Evolutionary conservation across 352 stramenopile species (phyloP), one percentile per base, ranked within the genome.

Genomic region (Globisporangium spinosum): DNA sequence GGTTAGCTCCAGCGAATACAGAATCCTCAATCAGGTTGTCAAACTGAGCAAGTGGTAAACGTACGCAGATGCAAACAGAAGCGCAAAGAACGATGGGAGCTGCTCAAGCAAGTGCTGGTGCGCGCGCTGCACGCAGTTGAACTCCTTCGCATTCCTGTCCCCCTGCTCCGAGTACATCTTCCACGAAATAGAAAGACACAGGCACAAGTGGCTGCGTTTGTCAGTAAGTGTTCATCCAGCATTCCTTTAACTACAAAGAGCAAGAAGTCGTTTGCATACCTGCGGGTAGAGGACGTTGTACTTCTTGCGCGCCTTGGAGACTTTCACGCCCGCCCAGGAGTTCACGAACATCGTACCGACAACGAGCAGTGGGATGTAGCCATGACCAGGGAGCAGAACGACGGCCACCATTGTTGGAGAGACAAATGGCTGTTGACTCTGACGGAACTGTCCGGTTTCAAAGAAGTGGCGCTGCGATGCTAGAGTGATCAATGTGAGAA

Each of bases 51-150:
- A 32, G 5, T 32, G 29, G 29, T 32, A 32, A 7, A 32, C 4
- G 40, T 47, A 47, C 23, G 23, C 22, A 6, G 51, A 58, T 10
- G 22, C n/a, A 10, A 58, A 27, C 12, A 58, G 51, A 25, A 58
- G 22, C 4, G 10, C 17, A 13, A 58, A n/a, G 58, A 89, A 93
- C 1, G 79, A 58, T 1, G 87, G 85, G 55, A 93, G 82, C 60
- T 94, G 96, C 72, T 97, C 93, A 49, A 98, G 77, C 53, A 97
- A 73, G 70, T 98, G 95, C 75, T 98, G 92, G 79, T 98, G 92
- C 29, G 83, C 87, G 56, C 93, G 80, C 76, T 98, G 94, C 59
- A 97, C 75, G 63, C 89, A 96, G 80, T 98, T 98, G 75, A 98
- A 86, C 1, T 80, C 83, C 70, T 85, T 92, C 61, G 80, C 89